phyloP scores from a whole-genome alignment of 2,329 filamentous ascomycete genomes.

The Hypoxylon sp. region DNA sequence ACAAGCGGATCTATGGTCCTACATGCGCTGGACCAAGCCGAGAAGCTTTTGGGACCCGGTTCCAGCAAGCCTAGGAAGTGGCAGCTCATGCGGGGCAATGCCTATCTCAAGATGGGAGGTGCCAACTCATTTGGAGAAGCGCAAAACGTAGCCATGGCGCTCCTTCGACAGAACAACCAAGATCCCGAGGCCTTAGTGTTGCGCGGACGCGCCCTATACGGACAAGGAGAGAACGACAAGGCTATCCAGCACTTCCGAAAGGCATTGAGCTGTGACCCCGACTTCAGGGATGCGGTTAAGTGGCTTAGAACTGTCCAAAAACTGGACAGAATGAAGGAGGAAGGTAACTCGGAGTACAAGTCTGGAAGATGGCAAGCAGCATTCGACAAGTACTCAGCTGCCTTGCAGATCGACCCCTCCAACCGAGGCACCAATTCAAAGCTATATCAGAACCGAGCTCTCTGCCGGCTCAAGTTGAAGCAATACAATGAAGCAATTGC shows the following conservation, averaged over 20 bases:
- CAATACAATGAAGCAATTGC: slow-evolving; percentile 81
- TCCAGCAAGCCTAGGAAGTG: slow-evolving; percentile 88
- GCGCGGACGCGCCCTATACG: slow-evolving; percentile 85
- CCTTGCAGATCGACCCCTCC: slow-evolving; percentile 82
- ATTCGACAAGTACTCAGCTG: slow-evolving; percentile 83
- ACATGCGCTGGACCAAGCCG: slow-evolving; percentile 90
- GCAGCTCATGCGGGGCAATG: slow-evolving; percentile 91
- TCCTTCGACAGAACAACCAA: slow-evolving; percentile 85
- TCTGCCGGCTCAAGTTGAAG: slow-evolving; percentile 85
- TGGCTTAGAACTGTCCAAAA: slow-evolving; percentile 91
- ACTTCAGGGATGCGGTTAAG: slow-evolving; percentile 87
- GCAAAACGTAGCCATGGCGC: slow-evolving; percentile 87
- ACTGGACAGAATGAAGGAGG: slow-evolving; percentile 90
- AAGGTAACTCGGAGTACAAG: slow-evolving; percentile 93
- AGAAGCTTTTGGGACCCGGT: slow-evolving; percentile 77
- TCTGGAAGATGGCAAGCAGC: slow-evolving; percentile 80
- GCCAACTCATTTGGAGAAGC: slow-evolving; percentile 89
- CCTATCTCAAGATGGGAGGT: slow-evolving; percentile 90
- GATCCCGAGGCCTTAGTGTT: slow-evolving; percentile 95
- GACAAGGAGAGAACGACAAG: slow-evolving; percentile 93
- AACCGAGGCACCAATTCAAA: slow-evolving; percentile 97
- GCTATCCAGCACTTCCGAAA: slow-evolving; percentile 91
- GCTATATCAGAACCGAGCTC: slow-evolving; percentile 89
- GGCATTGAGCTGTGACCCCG: slow-evolving; percentile 88
- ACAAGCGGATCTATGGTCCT: slow-evolving; percentile 90